These are phyloP conservation scores for Pinus taeda DNA, from an alignment of 75 land plant genomes.

Conservation along the genomic window DNA sequence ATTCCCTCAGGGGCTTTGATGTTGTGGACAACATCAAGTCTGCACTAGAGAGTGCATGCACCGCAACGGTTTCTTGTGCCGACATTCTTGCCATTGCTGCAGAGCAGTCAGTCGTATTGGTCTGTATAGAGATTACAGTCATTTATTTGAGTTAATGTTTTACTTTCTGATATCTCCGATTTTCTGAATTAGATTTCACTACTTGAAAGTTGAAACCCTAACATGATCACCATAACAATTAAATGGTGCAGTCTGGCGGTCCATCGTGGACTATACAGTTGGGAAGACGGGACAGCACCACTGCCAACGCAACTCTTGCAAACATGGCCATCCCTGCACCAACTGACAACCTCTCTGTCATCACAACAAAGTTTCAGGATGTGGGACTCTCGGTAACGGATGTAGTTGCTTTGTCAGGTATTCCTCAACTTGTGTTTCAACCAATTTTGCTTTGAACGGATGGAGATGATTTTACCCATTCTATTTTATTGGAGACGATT, in stretches of 20 bases:
- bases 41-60: constrained; percentile 17
- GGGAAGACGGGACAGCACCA: constrained; percentile 1
- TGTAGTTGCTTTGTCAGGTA: constrained; percentile 3
- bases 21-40: constrained; percentile 27
- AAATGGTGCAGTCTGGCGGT: not conserved
- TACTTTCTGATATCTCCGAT: too few relatives aligned
- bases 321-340: not conserved
- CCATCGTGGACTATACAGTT: not conserved
- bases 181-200: too few relatives aligned
- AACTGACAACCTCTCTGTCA: not conserved
- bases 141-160: too few relatives aligned
- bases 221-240: too few relatives aligned
- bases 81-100: constrained; percentile 37
- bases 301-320: not conserved
- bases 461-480: not conserved
- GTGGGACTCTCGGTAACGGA: not conserved
- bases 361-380: not conserved
- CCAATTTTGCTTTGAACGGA: too few relatives aligned
- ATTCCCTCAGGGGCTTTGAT: constrained; percentile 17
- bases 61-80: constrained; percentile 27
- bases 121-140: too few relatives aligned
- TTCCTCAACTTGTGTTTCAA: too few relatives aligned
- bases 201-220: too few relatives aligned
- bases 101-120: constrained; percentile 16
- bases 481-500: too few relatives aligned